Percentiles rank a stretch among this genome's conserved stretches.
Evolutionary conservation across 164 flowering plant genomes (phyloP).

Genomic region (Cinnamomum micranthum): DNA sequence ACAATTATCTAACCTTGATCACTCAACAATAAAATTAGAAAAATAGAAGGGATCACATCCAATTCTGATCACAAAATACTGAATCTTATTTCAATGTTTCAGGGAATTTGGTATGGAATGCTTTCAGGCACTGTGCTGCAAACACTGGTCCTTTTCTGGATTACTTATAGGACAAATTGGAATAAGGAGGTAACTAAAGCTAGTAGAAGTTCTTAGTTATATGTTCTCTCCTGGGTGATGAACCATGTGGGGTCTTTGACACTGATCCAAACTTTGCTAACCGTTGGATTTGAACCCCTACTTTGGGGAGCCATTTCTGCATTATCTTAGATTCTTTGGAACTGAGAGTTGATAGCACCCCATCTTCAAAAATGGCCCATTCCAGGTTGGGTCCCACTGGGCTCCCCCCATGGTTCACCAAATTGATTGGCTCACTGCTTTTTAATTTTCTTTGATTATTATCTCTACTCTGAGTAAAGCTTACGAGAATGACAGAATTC

Average conservation of each 20-base stretch:
- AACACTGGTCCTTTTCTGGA: conserved; percentile 37
- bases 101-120: conserved; percentile 85
- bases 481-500: not conserved
- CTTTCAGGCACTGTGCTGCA: conserved; percentile 46
- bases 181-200: conserved; percentile 43
- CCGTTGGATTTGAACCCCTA: no score
- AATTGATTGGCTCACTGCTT: not conserved
- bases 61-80: not conserved
- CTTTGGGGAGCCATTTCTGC: no score
- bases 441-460: not conserved
- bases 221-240: no score
- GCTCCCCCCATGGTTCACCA: no score
- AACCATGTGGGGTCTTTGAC: no score
- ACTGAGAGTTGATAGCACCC: no score
- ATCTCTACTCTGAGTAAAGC: not conserved
- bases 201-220: no score
- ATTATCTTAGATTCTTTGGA: no score
- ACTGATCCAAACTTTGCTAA: no score
- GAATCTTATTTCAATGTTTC: conserved; percentile 9
- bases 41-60: not conserved
- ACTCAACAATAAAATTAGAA: not conserved
- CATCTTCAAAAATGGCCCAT: no score
- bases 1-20: not conserved
- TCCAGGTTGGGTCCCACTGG: no score
- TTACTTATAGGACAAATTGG: conserved; percentile 64